Base-by-base conservation (phyloP, 1,284 basidiomycete species). In the Ceratobasidium sp. region DNA sequence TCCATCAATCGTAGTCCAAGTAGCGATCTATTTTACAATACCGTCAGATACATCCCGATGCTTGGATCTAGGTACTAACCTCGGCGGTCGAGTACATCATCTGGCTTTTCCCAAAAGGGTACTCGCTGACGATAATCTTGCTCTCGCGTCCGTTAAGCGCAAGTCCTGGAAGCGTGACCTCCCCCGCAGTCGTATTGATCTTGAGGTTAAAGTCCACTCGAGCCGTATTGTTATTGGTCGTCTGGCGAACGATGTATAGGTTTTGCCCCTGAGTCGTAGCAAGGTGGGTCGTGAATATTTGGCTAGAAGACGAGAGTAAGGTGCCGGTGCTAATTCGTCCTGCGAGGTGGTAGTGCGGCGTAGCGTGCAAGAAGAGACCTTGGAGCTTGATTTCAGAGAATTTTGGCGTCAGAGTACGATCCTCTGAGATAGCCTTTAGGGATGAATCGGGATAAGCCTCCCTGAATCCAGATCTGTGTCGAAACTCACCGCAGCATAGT, bases 231-330 rank as follows among this genome's bases (percentile, higher is more conserved):
- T 3, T 16, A 59, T 74, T 74, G 3, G 70, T 74, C n/a, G 70
- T 62, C 35, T 74, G 70, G 18, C 70, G 57, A 30, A 74, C 57
- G 23, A 74, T 48, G 23, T 64, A 74, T 18, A 74, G 54, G 59
- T 50, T 74, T 38, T 74, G 57, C 27, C 82, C 82, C 23, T 80
- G 82, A 0, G 83, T 82, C 1, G 85, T 82, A 67, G 83, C 81
- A 20, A 86, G 81, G 50, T 84, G 83, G 2, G 85, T 86, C 12
- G 85, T 85, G 77, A 85, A 86, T 23, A 86, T 84, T 44, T 83
- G 66, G 33, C 59, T 48, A 59, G 48, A 59, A 4, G 57, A 62
- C 7, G 68, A 23, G 20, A 55, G 52, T 6, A 35, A 38, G 2
- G 59, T 74, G 23, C 70, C 70, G 38, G 57, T 60, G 46, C 70